Base-by-base conservation (phyloP, 73 alveolate genomes). In the Uronychia setigera region DNA sequence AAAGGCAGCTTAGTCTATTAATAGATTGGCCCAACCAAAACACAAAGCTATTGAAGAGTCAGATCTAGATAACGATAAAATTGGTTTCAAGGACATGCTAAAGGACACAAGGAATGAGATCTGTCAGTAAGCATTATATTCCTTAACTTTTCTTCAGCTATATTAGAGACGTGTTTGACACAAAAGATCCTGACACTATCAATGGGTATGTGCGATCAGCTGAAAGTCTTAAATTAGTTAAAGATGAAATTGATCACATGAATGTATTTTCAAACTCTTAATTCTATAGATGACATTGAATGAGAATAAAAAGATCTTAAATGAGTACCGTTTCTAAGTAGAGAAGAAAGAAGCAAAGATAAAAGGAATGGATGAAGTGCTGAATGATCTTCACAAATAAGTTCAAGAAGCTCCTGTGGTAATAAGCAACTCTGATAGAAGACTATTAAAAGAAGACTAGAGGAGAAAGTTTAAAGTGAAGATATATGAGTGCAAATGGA, bases 111-210 rank as follows among this genome's bases (percentile, higher is more conserved):
- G 59, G 46, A 31, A 26, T 29, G 81, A 76, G 58, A 76, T 76
- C 58, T 26, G 19, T 5, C 58, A 76, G 59, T 32, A 76, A 30
- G n/a, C n/a, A 5, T 46, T 46, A 11, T 46, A 19, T 19, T 19
- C 67, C 19, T 46, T 46, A 46, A 46, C 67, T 19, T 19, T 46
- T n/a, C n/a, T n/a, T n/a, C n/a, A 46, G 67, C 67, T 46, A 46
- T 19, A 46, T 76, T 29, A 25, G 32, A 5, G 46, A 60, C 5
- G 77, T 86, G 1, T 86, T 78, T 77, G 77, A 79, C 29, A 59
- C 79, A n/a, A 57, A 34, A 28, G 92, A 79, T 1, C 67, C 33
- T 29, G 87, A 75, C 14, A 79, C 88, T 14, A 79, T 86, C 9
- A 79, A 28, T 79, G 88, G 34, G 13, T 79, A 46, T 46, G 67